Evolutionary conservation across 208 protist species (phyloP).

Genomic region (Leishmania aethiopica): DNA sequence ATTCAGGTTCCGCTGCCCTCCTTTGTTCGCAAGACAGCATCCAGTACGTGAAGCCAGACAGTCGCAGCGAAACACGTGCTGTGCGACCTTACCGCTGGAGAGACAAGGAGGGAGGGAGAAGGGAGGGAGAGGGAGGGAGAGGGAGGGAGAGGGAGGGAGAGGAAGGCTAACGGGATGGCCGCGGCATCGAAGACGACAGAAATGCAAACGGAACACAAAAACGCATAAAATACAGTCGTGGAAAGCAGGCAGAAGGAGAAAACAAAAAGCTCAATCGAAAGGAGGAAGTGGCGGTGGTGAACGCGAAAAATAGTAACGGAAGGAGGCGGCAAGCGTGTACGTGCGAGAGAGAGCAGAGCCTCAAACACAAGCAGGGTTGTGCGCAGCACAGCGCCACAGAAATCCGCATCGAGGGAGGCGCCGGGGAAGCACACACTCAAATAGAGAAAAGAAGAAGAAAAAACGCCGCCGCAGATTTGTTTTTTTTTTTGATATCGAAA

Average conservation of each 20-base stretch:
- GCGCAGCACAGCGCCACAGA: not conserved
- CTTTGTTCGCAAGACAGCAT: not conserved
- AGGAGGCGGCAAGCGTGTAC: not conserved
- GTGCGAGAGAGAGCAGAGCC: not conserved
- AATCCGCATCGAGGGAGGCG: not conserved
- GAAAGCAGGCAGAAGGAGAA: conserved; percentile 14
- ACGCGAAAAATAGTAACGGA: not conserved
- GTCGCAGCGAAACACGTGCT: not conserved
- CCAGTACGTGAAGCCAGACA: not conserved
- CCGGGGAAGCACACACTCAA: not conserved
- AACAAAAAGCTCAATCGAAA: not conserved
- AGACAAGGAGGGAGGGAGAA: not conserved
- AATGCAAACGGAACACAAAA: not conserved
- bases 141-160: not conserved
- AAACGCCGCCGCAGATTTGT: not conserved
- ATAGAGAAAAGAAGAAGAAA: not conserved
- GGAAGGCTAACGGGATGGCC: not conserved
- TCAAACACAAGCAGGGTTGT: not conserved
- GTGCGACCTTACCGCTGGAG: not conserved
- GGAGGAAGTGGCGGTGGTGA: not conserved
- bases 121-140: not conserved
- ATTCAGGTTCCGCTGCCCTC: not conserved
- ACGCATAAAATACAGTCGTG: not conserved
- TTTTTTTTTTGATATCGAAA: not conserved
- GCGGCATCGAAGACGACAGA: not conserved